phyloP scores from a whole-genome alignment of 495 filamentous ascomycete genomes.

The Annulohypoxylon stygium region DNA sequence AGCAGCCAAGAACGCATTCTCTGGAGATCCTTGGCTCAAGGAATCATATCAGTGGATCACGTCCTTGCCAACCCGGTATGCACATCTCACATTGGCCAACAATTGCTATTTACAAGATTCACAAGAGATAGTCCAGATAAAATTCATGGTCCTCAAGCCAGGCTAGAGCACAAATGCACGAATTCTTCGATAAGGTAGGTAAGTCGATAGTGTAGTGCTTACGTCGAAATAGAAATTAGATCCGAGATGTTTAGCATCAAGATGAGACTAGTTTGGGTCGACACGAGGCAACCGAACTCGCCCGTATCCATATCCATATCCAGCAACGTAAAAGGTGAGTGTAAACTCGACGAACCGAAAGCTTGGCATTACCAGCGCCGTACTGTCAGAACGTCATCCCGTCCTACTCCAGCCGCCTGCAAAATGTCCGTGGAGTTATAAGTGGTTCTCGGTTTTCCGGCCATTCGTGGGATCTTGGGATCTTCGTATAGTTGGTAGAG shows the following conservation, averaged over 20 bases:
- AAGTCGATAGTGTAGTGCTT: slow-evolving; percentile 36
- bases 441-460: slow-evolving; percentile 5
- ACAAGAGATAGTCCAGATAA: slow-evolving; percentile 23
- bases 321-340: slow-evolving; percentile 15
- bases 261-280: slow-evolving; percentile 41
- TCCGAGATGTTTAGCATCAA: slow-evolving; percentile 42
- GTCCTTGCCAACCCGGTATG: slow-evolving; percentile 34
- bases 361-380: slow-evolving; percentile 30
- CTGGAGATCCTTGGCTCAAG: slow-evolving; percentile 41
- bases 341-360: slow-evolving; percentile 19
- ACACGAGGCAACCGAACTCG: slow-evolving; percentile 36
- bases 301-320: neutral
- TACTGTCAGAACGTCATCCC: slow-evolving; percentile 25
- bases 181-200: slow-evolving; percentile 35
- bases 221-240: slow-evolving; percentile 24
- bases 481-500: slow-evolving; percentile 17
- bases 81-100: slow-evolving; percentile 35
- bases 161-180: slow-evolving; percentile 3
- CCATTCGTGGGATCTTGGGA: slow-evolving; percentile 22
- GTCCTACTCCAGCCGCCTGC: slow-evolving; percentile 21
- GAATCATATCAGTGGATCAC: slow-evolving; percentile 31
- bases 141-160: slow-evolving; percentile 15
- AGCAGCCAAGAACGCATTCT: slow-evolving; percentile 39
- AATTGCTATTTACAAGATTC: slow-evolving; percentile 22
- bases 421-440: slow-evolving; percentile 27